Base-by-base conservation (phyloP, 441 rosid genomes). In the Populus hybrid region DNA sequence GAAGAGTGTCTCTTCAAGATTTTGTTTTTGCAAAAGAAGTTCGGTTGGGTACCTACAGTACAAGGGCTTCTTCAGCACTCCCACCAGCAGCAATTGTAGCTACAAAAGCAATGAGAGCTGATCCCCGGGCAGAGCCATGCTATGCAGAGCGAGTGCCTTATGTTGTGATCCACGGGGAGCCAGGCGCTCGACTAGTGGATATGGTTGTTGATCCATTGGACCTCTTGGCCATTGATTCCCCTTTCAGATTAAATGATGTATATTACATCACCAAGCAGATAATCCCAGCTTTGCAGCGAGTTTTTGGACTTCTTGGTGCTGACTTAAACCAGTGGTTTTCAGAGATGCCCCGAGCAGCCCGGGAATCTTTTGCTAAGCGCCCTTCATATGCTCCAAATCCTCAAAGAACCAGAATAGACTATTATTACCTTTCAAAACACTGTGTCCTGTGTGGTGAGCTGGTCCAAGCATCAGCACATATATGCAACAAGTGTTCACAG, bases 1-100 rank as follows among this genome's bases (percentile, higher is more conserved):
- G 97, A 70, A 91, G 97, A 84, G 92, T 91, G 65, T 89, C 97
- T 68, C 85, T 96, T 79, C 98, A 96, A 88, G 98, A 94, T 85
- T 94, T 96, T 82, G 75, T 96, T 80, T 94, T 96, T 81, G 98
- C 99, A 1, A 96, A 94, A 88, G 99, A 94, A 85, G 99, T 96
- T 85, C 95, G 98, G 66, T 83, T 96, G 73, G 99, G 98, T 72
- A 91, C 96, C 50, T 94, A 96, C 85, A 89, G 94, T 80, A 68
- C 90, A 30, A 87, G 89, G 81, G 70, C 85, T 61, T 75, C 94
- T 78, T 88, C 94, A 73, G 87, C 88, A 10, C 91, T 95, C 69
- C 98, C 99, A 70, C 98, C 98, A 67, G 94, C 97, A 38, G 98
- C 98, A 72, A 92, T 96, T 50, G 98, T 96, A 75, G 99, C 98